phyloP scores from a whole-genome alignment of 257 asterid genomes.

The Salvia rosmarinus region DNA sequence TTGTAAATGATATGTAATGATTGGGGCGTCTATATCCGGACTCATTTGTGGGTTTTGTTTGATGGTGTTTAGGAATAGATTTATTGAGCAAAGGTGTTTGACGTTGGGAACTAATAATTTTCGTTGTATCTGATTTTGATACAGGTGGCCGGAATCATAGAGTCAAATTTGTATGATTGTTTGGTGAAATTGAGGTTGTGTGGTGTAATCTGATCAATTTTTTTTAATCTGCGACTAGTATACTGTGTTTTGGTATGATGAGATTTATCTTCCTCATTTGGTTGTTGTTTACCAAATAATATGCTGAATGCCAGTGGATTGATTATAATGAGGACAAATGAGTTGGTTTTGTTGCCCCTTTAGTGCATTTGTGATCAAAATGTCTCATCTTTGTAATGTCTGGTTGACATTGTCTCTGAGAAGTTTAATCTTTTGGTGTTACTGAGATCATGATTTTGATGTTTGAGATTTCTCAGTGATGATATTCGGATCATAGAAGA shows the following conservation, averaged over 20 bases:
- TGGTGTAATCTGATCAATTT: not conserved
- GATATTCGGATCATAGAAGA: slow-evolving; percentile 22
- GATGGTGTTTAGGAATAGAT: not conserved
- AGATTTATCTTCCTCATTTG: not conserved
- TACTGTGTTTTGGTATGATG: not conserved
- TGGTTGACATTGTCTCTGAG: not conserved
- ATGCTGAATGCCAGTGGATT: slow-evolving; percentile 12
- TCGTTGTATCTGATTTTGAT: not conserved
- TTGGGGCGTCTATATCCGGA: slow-evolving; percentile 22
- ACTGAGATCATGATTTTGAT: not conserved
- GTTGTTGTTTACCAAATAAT: not conserved
- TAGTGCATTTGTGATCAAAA: not conserved
- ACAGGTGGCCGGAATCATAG: not conserved
- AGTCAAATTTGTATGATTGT: slow-evolving; percentile 5
- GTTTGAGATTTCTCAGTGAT: slow-evolving; percentile 10
- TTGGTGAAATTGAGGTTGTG: slow-evolving; percentile 11
- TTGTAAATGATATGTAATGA: not conserved
- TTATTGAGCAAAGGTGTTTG: slow-evolving; percentile 8
- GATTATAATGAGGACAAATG: not conserved
- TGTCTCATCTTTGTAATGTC: not conserved
- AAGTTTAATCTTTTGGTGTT: not conserved
- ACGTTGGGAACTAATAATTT: not conserved
- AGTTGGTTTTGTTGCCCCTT: not conserved
- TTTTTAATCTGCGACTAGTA: not conserved
- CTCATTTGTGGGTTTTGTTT: not conserved